phyloP scores from a whole-genome alignment of 108 stramenopile species.

The Stephanodiscus triporus region DNA sequence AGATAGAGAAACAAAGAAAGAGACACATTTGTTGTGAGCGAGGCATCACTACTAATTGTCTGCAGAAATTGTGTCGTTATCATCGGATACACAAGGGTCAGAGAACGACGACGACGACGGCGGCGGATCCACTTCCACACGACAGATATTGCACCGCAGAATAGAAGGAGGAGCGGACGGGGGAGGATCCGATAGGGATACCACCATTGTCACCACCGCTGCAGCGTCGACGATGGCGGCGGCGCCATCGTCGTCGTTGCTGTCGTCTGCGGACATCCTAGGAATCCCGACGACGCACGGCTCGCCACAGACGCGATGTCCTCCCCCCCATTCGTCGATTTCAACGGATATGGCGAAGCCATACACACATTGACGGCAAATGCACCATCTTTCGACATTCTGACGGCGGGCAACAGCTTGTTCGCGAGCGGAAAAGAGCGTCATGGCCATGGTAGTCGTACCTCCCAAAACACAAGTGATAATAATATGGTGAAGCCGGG shows the following conservation, averaged over 20 bases:
- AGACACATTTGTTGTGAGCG: conserved; percentile 18
- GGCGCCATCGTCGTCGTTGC: neutral
- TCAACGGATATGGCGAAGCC: conserved; percentile 11
- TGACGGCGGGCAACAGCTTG: neutral
- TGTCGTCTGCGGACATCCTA: neutral
- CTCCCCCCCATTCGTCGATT: neutral
- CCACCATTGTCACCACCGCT: neutral
- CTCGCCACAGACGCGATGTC: conserved; percentile 16
- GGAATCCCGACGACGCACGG: conserved; percentile 13
- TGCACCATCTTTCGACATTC: neutral
- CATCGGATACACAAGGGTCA: neutral
- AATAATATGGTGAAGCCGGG: neutral
- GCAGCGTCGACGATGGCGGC: neutral
- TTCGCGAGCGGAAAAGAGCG: conserved; percentile 9
- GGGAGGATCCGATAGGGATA: neutral
- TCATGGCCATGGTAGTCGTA: conserved; percentile 25
- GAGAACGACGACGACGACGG: neutral
- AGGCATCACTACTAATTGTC: conserved; percentile 13
- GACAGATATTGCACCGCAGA: conserved; percentile 22
- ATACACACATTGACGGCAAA: conserved; percentile 14
- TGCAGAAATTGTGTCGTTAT: conserved; percentile 1
- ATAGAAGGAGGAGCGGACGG: neutral
- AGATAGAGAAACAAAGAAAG: conserved; percentile 10
- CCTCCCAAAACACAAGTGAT: conserved; percentile 5
- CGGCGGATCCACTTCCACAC: conserved; percentile 12